Evolutionary conservation across 176 grass and related monocot genomes (phyloP).

Genomic region (Tuctoria greenei): DNA sequence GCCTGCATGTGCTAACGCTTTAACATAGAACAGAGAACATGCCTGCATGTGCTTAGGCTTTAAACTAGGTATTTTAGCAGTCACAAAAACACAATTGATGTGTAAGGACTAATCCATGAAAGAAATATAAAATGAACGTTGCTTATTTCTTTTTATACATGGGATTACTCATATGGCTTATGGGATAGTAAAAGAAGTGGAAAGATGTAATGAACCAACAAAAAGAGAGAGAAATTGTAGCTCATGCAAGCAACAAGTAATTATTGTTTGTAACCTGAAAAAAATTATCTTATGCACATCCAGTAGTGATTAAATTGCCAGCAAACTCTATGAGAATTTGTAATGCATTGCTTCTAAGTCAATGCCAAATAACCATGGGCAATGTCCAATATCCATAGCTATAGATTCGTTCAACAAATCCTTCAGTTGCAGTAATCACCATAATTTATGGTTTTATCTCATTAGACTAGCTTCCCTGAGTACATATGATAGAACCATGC

Average conservation of each 20-base stretch:
- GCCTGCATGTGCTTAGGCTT: constrained; percentile 33
- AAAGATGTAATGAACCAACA: not conserved
- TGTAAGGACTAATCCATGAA: constrained; percentile 4
- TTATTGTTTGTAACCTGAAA: not conserved
- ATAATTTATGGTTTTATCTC: not conserved
- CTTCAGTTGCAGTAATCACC: not conserved
- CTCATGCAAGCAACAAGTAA: not conserved
- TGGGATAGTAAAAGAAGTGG: constrained; percentile 13
- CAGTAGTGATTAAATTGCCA: not conserved
- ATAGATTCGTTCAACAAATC: not conserved
- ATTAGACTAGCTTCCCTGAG: not conserved
- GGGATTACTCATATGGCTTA: not conserved
- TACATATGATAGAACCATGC: not conserved
- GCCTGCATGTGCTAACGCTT: constrained; percentile 16
- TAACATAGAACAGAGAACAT: constrained; percentile 13
- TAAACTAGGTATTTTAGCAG: constrained; percentile 12
- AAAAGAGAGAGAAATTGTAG: not conserved
- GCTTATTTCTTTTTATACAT: not conserved
- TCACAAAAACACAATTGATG: constrained; percentile 12
- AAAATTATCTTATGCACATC: not conserved
- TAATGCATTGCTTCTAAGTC: not conserved
- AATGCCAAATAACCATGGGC: not conserved
- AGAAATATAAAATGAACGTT: not conserved
- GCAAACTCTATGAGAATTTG: not conserved
- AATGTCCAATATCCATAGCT: not conserved